Conservation (phyloP, 2,329 filamentous ascomycete species). For the Hysterium pulicare region DNA sequence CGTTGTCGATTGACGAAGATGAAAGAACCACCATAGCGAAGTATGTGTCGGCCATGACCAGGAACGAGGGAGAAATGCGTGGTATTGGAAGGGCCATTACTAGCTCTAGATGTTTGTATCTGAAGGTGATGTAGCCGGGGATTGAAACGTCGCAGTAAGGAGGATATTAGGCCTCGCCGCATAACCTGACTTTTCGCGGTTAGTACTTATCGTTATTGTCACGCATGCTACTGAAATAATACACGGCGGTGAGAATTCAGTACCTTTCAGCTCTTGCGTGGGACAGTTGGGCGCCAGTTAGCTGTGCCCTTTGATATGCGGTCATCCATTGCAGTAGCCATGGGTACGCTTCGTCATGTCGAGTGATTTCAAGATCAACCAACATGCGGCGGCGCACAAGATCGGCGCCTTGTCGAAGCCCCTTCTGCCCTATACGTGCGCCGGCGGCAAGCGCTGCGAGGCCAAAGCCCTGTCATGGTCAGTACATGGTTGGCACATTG, state of each 20-base stretch:
- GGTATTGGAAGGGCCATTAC: conserved; percentile 65
- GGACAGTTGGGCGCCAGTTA: conserved; percentile 42
- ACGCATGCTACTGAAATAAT: not conserved
- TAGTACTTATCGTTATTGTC: not conserved
- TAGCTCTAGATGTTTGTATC: conserved; percentile 61
- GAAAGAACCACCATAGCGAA: conserved; percentile 83
- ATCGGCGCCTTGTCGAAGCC: conserved; percentile 66
- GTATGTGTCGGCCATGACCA: conserved; percentile 82
- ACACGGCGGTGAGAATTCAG: conserved; percentile 51
- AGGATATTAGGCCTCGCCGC: conserved; percentile 46
- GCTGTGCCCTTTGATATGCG: conserved; percentile 65
- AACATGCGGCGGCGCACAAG: conserved; percentile 81
- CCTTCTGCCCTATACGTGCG: conserved; percentile 75
- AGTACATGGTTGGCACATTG: conserved; percentile 22
- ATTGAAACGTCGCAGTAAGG: conserved; percentile 55
- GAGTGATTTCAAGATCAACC: conserved; percentile 92
- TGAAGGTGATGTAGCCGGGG: conserved; percentile 62
- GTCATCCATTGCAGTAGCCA: conserved; percentile 97
- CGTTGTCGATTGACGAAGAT: conserved; percentile 85
- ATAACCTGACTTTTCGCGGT: conserved; percentile 19
- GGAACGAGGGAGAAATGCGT: conserved; percentile 87
- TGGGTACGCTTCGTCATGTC: conserved; percentile 86
- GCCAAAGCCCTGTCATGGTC: conserved; percentile 66
- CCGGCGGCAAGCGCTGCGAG: conserved; percentile 84
- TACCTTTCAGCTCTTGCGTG: conserved; percentile 4